Percentiles rank a stretch among this genome's conserved stretches.
These are phyloP conservation scores for Tuber brumale DNA, from an alignment of 495 filamentous ascomycete genomes.

Conservation along the genomic window DNA sequence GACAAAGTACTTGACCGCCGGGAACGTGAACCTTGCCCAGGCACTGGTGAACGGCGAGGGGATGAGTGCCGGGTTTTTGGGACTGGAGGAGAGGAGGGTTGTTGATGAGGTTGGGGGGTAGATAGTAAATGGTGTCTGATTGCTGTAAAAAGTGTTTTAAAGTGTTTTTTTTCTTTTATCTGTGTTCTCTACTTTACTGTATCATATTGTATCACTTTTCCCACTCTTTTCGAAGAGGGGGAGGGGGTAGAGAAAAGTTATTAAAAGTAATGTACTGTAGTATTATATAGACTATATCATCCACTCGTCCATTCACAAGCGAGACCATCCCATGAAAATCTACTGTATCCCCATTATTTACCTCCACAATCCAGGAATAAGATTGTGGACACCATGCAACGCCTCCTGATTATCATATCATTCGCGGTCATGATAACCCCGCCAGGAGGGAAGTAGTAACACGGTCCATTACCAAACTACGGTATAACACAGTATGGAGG, in stretches of 20 bases:
- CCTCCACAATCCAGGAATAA: not conserved
- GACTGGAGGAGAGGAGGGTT: slow-evolving; percentile 50
- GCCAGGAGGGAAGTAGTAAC: no score
- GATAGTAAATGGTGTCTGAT: not conserved
- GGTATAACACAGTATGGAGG: not conserved
- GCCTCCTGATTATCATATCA: no score
- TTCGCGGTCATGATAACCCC: no score
- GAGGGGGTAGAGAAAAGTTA: not conserved
- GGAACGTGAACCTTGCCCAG: slow-evolving; percentile 73
- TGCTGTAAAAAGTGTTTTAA: not conserved
- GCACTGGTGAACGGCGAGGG: slow-evolving; percentile 59
- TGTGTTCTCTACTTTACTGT: not conserved
- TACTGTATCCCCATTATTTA: not conserved
- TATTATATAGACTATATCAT: not conserved
- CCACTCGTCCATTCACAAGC: not conserved
- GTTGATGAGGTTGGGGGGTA: slow-evolving; percentile 41
- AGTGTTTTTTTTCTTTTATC: not conserved
- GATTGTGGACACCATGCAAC: not conserved
- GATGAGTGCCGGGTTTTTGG: slow-evolving; percentile 54
- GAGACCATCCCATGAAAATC: no score
- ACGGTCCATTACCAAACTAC: not conserved
- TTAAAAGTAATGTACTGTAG: not conserved
- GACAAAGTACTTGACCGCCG: slow-evolving; percentile 76
- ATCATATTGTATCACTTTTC: not conserved
- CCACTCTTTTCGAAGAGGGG: not conserved